phyloP scores from a whole-genome alignment of 2,329 filamentous ascomycete species.

The Chrysoporthe cubensis region DNA sequence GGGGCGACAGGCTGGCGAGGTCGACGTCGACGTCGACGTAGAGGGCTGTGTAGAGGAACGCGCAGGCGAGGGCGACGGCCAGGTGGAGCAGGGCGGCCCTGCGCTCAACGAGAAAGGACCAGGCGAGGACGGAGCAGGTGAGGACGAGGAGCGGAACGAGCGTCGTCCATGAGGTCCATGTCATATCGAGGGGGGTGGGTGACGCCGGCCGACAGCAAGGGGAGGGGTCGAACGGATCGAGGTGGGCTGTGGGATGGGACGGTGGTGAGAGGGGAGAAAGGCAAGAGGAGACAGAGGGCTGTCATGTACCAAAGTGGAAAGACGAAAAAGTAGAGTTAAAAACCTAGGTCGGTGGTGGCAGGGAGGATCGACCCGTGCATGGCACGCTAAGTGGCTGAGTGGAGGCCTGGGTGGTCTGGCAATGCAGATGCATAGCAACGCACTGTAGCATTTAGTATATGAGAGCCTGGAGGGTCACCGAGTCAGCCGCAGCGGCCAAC shows the following conservation, averaged over 20 bases:
- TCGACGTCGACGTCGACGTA: conserved; percentile 46
- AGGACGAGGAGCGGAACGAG: conserved; percentile 50
- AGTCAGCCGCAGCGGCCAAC: neutral
- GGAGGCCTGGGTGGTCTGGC: neutral
- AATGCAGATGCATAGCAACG: neutral
- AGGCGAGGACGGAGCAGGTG: conserved; percentile 46
- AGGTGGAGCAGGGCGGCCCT: conserved; percentile 48
- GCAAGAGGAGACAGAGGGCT: conserved; percentile 1
- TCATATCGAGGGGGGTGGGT: conserved; percentile 47
- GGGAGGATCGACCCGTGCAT: neutral
- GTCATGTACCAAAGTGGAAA: conserved; percentile 6
- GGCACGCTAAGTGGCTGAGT: neutral
- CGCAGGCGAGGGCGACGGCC: conserved; percentile 44
- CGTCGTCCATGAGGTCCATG: conserved; percentile 53
- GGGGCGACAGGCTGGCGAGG: conserved; percentile 42
- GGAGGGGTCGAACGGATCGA: conserved; percentile 27
- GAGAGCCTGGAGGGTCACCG: neutral
- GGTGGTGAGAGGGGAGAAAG: conserved; percentile 24
- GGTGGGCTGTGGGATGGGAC: conserved; percentile 18
- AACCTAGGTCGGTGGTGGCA: neutral
- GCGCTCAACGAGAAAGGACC: conserved; percentile 48
- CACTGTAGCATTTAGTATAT: neutral
- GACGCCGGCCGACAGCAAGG: conserved; percentile 35
- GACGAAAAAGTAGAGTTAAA: neutral
- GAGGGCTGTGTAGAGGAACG: conserved; percentile 47